Conservation (phyloP, 179 eudicot genomes). For the Beta lomatogona region DNA sequence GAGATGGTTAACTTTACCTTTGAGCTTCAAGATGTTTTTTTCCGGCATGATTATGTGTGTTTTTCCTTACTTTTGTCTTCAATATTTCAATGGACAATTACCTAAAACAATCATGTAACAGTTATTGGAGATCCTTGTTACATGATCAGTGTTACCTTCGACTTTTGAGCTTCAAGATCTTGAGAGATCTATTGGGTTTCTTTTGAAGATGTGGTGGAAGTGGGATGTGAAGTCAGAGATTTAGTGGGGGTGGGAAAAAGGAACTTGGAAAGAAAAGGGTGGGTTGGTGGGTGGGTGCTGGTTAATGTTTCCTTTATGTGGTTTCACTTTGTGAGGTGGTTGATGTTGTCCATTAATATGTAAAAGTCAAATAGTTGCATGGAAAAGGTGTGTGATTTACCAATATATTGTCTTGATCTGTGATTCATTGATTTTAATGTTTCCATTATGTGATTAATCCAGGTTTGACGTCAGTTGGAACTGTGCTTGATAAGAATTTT, state of each 20-base stretch:
- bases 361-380: background rate
- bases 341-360: background rate
- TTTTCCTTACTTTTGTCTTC: background rate
- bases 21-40: background rate
- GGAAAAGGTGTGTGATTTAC: background rate
- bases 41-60: background rate
- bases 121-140: no score
- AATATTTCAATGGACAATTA: background rate
- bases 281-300: background rate
- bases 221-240: background rate
- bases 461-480: constrained; percentile 24
- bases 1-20: no score
- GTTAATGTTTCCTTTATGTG: background rate
- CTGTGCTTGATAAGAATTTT: constrained; percentile 3
- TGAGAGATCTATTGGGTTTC: background rate
- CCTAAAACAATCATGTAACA: background rate
- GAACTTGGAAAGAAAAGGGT: background rate
- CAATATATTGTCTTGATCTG: background rate
- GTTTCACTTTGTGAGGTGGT: background rate
- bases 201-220: background rate
- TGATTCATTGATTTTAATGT: background rate
- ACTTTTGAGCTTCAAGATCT: background rate
- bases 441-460: constrained; percentile 8
- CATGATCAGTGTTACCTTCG: no score
- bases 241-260: background rate